These are phyloP conservation scores for Leccinum pachyderme DNA, from an alignment of 1,284 basidiomycete species.

Conservation along the genomic window DNA sequence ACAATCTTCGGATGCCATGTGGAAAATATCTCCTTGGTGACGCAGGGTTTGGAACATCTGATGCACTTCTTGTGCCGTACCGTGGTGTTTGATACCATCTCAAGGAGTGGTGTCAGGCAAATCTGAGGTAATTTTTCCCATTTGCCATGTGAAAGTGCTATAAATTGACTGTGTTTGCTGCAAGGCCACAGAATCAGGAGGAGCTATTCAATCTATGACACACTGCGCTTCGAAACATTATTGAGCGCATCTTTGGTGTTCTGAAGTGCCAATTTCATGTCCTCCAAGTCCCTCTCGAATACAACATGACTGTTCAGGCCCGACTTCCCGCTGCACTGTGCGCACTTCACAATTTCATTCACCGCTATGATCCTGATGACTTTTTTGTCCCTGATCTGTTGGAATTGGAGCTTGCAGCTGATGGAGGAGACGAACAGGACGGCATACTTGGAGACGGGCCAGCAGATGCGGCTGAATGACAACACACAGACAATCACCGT, in stretches of 20 bases:
- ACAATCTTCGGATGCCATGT: constrained; percentile 1
- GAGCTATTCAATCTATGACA: constrained; percentile 44
- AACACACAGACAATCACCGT: no score
- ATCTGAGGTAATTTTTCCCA: not conserved
- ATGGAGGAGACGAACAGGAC: no score
- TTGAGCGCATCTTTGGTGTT: constrained; percentile 44
- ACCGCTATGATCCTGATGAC: not conserved
- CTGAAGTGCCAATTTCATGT: constrained; percentile 36
- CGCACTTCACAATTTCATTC: constrained; percentile 41
- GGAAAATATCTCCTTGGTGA: constrained; percentile 16
- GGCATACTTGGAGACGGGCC: no score
- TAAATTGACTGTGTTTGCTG: no score
- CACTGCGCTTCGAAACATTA: constrained; percentile 37
- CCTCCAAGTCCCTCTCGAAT: constrained; percentile 27
- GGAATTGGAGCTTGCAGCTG: no score
- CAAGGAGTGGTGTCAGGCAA: not conserved
- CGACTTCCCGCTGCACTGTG: constrained; percentile 29
- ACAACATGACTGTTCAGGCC: constrained; percentile 33
- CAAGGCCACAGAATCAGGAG: constrained; percentile 19
- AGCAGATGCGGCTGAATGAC: no score
- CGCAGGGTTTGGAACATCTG: not conserved
- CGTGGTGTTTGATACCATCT: not conserved
- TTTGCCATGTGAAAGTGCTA: not conserved
- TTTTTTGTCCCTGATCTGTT: no score
- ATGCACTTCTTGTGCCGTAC: constrained; percentile 2